These are phyloP conservation scores for Boletus subparvulus DNA, from an alignment of 768 basidiomycete species.

Conservation along the genomic window DNA sequence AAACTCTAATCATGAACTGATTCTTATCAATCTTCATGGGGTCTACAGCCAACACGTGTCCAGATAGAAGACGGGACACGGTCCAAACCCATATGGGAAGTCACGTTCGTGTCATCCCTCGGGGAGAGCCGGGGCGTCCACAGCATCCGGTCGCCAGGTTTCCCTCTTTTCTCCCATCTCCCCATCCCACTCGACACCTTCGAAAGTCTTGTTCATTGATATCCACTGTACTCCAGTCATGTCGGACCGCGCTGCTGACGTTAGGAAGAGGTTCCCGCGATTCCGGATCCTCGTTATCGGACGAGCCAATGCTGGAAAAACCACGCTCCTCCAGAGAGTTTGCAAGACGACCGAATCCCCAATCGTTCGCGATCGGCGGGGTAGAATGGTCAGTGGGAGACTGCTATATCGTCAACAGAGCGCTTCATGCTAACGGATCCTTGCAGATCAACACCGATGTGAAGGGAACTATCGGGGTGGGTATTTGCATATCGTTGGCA, in stretches of 20 bases:
- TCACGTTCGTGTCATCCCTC: too few relatives aligned
- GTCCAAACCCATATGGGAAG: background rate
- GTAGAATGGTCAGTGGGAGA: background rate
- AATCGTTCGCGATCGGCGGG: constrained; percentile 19
- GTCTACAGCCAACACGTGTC: background rate
- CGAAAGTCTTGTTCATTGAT: background rate
- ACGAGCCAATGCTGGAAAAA: constrained; percentile 42
- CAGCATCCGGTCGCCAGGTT: background rate
- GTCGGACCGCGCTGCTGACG: background rate
- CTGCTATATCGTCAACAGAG: background rate
- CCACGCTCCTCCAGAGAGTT: constrained; percentile 39
- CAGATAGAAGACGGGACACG: background rate
- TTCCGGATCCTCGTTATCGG: constrained; percentile 44
- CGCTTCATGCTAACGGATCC: background rate
- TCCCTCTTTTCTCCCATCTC: too few relatives aligned
- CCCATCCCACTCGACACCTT: too few relatives aligned
- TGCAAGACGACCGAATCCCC: constrained; percentile 37
- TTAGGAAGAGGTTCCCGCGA: constrained; percentile 9
- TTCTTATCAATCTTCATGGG: too few relatives aligned
- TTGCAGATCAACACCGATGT: constrained; percentile 2
- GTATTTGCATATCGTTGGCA: background rate
- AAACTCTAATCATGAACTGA: too few relatives aligned
- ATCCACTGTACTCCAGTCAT: background rate
- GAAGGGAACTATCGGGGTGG: background rate
- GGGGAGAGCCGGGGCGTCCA: too few relatives aligned